Conservation (phyloP, 176 grass and related monocot genomes). For the Paspalum notatum region DNA sequence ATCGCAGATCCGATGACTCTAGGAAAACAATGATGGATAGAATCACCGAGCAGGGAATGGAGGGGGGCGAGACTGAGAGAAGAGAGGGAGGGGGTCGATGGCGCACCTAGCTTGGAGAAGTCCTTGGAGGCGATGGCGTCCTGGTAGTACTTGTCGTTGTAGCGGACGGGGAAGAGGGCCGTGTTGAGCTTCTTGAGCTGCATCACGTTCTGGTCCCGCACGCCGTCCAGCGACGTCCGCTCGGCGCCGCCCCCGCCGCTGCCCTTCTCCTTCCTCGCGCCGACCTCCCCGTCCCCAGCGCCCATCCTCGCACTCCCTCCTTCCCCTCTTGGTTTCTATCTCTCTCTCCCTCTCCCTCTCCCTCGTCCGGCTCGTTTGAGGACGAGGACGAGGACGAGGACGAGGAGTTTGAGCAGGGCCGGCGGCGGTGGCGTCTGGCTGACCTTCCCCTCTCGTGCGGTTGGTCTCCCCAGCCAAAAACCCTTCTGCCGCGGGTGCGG, state of each 20-base stretch:
- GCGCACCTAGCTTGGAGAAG: slow-evolving; percentile 94
- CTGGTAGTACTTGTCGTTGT: slow-evolving; percentile 98
- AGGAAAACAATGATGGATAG: background rate
- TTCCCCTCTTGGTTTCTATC: background rate
- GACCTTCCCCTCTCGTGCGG: slow-evolving; percentile 4
- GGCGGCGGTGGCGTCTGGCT: slow-evolving; percentile 40
- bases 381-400: background rate
- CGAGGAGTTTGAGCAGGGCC: background rate
- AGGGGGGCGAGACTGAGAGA: background rate
- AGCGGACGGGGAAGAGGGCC: slow-evolving; percentile 90
- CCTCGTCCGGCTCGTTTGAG: background rate
- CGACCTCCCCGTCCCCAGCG: slow-evolving; percentile 30
- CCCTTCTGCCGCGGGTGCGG: slow-evolving; percentile 28
- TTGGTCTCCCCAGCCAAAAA: slow-evolving; percentile 41
- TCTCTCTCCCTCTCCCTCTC: background rate
- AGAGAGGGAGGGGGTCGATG: background rate
- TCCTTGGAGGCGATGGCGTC: slow-evolving; percentile 85
- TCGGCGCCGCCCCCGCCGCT: slow-evolving; percentile 43
- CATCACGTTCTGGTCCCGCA: slow-evolving; percentile 98
- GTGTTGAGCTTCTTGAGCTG: slow-evolving; percentile 98
- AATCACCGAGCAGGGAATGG: background rate
- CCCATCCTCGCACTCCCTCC: slow-evolving; percentile 33
- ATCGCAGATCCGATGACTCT: slow-evolving; percentile 36
- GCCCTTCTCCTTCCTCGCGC: slow-evolving; percentile 44
- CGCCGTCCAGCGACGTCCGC: slow-evolving; percentile 76